These are phyloP conservation scores for Coemansia sp. DNA, from an alignment of 192 early-diverging fungal genomes.

Conservation along the genomic window DNA sequence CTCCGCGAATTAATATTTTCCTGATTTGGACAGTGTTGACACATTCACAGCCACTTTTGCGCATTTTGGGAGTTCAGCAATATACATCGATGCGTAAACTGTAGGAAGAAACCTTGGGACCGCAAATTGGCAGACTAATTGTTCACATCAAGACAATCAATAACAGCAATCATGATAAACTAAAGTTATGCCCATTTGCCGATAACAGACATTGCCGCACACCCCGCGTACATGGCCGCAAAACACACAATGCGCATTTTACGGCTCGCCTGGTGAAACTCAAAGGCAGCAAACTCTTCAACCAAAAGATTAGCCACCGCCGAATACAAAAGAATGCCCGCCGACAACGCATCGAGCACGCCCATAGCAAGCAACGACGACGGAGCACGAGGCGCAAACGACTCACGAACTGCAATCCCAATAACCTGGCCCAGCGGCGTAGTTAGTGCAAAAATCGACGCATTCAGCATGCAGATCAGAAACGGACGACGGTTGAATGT, in stretches of 20 bases:
- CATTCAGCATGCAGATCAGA: constrained; percentile 56
- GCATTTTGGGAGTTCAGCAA: too few species aligned
- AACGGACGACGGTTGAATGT: constrained; percentile 26
- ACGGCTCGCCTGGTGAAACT: constrained; percentile 48
- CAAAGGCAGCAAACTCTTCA: constrained; percentile 61
- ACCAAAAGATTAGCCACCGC: constrained; percentile 74
- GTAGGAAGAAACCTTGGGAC: too few species aligned
- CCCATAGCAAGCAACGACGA: constrained; percentile 67
- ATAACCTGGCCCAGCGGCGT: constrained; percentile 82
- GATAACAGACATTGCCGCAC: constrained; percentile 74
- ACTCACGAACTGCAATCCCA: constrained; percentile 68
- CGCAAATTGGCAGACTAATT: too few species aligned
- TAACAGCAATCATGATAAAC: too few species aligned
- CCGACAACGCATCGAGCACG: constrained; percentile 74
- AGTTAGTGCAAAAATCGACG: constrained; percentile 65
- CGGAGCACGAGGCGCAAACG: constrained; percentile 59
- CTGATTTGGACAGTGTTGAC: too few species aligned
- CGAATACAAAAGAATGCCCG: constrained; percentile 81
- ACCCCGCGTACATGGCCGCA: constrained; percentile 66
- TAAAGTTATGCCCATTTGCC: constrained; percentile 67
- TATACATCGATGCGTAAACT: too few species aligned
- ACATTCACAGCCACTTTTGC: too few species aligned
- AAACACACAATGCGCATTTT: constrained; percentile 55
- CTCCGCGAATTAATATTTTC: not conserved
- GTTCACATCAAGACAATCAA: too few species aligned